These are phyloP conservation scores for Syzygium aromaticum DNA, from an alignment of 345 rosid species.

Conservation along the genomic window DNA sequence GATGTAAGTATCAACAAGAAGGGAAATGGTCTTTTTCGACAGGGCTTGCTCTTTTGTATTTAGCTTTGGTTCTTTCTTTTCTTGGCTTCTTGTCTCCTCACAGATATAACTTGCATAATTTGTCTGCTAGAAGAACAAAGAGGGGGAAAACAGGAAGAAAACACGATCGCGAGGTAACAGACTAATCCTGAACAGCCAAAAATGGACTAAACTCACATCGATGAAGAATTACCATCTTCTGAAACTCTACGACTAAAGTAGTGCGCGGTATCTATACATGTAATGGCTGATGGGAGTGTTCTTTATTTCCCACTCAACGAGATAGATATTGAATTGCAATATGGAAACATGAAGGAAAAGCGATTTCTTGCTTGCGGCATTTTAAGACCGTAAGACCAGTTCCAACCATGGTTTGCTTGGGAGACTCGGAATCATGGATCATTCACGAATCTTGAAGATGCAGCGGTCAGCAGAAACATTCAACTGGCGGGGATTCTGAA, in stretches of 20 bases:
- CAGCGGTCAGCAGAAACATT: not conserved
- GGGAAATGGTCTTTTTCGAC: not conserved
- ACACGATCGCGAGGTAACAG: too few relatives aligned
- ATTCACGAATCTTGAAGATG: not conserved
- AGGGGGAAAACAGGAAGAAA: too few relatives aligned
- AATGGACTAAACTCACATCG: not conserved
- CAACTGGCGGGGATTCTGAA: not conserved
- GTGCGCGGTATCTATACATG: not conserved
- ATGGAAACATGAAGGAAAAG: not conserved
- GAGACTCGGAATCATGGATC: not conserved
- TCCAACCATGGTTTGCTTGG: not conserved
- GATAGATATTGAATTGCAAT: not conserved
- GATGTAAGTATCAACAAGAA: not conserved
- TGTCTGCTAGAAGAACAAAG: too few relatives aligned
- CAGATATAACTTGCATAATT: too few relatives aligned
- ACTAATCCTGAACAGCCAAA: not conserved
- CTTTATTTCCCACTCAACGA: not conserved
- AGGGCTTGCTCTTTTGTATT: not conserved
- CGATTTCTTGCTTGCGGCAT: not conserved
- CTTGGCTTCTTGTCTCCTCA: too few relatives aligned
- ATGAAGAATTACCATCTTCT: not conserved
- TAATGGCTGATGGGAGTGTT: not conserved
- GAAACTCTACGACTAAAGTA: not conserved
- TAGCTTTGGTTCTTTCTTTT: not conserved
- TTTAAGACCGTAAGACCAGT: not conserved